Percentiles rank a stretch among this genome's conserved stretches.
These are phyloP conservation scores for Gnomoniopsis smithogilvyi DNA, from an alignment of 2,329 filamentous ascomycete species.

Conservation along the genomic window DNA sequence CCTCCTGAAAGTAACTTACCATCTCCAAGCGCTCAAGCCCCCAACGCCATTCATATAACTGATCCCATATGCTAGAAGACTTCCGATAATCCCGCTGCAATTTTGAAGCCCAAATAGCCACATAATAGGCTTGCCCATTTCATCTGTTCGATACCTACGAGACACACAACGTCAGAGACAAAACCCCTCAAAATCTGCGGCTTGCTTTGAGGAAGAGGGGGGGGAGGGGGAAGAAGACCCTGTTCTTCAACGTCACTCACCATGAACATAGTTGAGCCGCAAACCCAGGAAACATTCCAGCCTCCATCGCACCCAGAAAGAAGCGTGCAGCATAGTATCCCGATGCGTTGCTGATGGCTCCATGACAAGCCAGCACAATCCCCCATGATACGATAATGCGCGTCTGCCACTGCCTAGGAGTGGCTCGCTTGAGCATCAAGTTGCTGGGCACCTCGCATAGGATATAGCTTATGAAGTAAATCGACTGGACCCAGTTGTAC, in stretches of 20 bases:
- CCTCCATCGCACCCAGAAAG: slow-evolving; percentile 39
- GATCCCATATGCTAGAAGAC: slow-evolving; percentile 29
- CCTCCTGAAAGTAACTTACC: background rate
- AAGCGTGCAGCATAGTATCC: slow-evolving; percentile 36
- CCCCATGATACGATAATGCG: slow-evolving; percentile 36
- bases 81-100: slow-evolving; percentile 32
- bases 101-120: slow-evolving; percentile 40
- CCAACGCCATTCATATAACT: slow-evolving; percentile 25
- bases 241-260: slow-evolving; percentile 9
- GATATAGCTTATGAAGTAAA: slow-evolving; percentile 37
- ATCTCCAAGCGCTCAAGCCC: slow-evolving; percentile 26
- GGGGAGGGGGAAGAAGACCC: background rate
- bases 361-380: slow-evolving; percentile 34
- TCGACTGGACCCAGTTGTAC: slow-evolving; percentile 38
- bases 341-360: slow-evolving; percentile 34
- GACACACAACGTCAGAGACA: no score
- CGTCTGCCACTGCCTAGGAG: slow-evolving; percentile 33
- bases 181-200: background rate
- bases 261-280: slow-evolving; percentile 41
- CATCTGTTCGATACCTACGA: slow-evolving; percentile 37
- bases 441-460: slow-evolving; percentile 39
- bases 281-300: slow-evolving; percentile 39
- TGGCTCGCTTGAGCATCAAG: slow-evolving; percentile 32
- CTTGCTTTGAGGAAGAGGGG: background rate
- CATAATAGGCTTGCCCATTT: slow-evolving; percentile 38